Evolutionary conservation across 345 rosid species (phyloP).

Genomic region (Psidium friedrichsthalianum): DNA sequence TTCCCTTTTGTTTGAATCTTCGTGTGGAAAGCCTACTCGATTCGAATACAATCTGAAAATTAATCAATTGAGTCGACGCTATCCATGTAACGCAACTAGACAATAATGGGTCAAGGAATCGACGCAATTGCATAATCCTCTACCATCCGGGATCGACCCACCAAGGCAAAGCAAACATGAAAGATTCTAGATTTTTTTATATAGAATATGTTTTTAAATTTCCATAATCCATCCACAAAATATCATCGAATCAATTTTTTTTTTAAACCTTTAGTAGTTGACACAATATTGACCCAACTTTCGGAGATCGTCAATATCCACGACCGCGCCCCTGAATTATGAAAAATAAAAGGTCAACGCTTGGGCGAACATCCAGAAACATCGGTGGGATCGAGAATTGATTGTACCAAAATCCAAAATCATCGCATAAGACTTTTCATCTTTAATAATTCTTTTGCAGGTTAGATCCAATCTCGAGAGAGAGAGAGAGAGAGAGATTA

Average conservation of each 20-base stretch:
- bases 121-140: accelerated
- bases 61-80: neutral
- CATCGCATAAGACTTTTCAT: neutral
- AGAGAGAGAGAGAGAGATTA: neutral
- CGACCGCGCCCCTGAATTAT: neutral
- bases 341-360: neutral
- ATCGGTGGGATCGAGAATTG: neutral
- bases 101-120: neutral
- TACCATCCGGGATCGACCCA: too few relatives aligned
- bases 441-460: neutral
- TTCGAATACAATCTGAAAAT: neutral
- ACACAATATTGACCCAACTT: too few relatives aligned
- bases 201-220: neutral
- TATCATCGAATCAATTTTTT: neutral
- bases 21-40: neutral
- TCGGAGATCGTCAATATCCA: too few relatives aligned
- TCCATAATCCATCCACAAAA: neutral
- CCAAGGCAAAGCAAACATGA: accelerated
- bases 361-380: neutral
- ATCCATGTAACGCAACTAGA: neutral
- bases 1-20: neutral
- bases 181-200: neutral
- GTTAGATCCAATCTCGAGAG: neutral
- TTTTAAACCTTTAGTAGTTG: neutral
- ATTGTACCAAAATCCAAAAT: neutral